Conservation (phyloP, 163 green algal species). For the Chloroidium sp. region DNA sequence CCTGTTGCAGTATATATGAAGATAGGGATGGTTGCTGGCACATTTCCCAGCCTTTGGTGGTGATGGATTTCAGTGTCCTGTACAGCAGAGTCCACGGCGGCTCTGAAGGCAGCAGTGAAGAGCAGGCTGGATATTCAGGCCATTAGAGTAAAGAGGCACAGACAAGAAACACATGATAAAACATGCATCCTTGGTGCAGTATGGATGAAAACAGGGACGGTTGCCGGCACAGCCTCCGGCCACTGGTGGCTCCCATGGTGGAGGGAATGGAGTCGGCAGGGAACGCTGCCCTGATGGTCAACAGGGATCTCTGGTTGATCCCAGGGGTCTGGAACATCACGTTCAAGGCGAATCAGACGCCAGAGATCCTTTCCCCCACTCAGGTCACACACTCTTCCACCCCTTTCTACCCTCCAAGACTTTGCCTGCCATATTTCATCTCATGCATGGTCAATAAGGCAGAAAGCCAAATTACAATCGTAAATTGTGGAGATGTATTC, state of each 20-base stretch:
- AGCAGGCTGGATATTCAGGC: too few relatives aligned
- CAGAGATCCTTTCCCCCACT: slow-evolving; percentile 42
- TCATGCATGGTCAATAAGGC: background rate
- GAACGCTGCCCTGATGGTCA: slow-evolving; percentile 5
- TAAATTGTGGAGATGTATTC: background rate
- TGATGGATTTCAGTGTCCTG: too few relatives aligned
- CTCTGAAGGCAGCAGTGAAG: too few relatives aligned
- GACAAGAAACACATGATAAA: background rate
- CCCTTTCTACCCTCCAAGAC: too few relatives aligned
- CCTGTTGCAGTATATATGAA: too few relatives aligned
- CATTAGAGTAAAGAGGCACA: too few relatives aligned
- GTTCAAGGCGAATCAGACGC: slow-evolving; percentile 40
- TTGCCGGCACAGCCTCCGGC: background rate
- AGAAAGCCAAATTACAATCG: background rate
- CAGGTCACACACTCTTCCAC: slow-evolving; percentile 9
- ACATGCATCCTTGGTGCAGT: background rate
- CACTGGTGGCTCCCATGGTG: background rate
- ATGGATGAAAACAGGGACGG: background rate
- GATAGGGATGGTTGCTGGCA: too few relatives aligned
- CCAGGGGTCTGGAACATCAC: slow-evolving; percentile 28
- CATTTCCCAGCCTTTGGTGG: too few relatives aligned
- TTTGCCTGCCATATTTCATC: background rate
- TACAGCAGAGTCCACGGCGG: too few relatives aligned
- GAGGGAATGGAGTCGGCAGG: background rate
- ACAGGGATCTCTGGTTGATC: background rate